phyloP scores from a whole-genome alignment of 441 rosid genomes.

The Bocquillonia castaneifolia region DNA sequence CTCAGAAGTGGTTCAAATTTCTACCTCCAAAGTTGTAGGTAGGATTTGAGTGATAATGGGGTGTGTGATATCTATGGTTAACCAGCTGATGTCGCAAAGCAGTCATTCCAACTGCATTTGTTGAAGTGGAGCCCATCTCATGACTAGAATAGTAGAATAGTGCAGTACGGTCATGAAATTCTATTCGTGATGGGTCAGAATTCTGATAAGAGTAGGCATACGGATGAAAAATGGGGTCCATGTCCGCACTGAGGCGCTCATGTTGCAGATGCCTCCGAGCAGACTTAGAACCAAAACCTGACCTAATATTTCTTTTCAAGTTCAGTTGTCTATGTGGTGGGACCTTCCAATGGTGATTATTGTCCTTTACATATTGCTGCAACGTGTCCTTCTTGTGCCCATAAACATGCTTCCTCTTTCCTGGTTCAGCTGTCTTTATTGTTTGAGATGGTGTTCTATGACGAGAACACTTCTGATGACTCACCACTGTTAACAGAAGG shows the following conservation, averaged over 20 bases:
- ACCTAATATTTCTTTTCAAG: constrained; percentile 25
- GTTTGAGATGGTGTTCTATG: constrained; percentile 24
- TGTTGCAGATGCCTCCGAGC: constrained; percentile 12
- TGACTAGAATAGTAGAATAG: constrained; percentile 18
- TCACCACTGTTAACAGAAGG: constrained; percentile 33
- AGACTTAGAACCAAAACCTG: constrained; percentile 14
- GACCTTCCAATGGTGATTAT: constrained; percentile 25
- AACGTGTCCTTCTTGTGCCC: constrained; percentile 19
- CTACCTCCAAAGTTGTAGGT: constrained; percentile 24
- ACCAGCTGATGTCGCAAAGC: constrained; percentile 24
- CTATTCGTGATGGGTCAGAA: constrained; percentile 20
- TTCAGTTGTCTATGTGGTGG: constrained; percentile 25
- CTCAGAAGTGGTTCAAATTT: constrained; percentile 23
- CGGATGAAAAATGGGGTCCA: constrained; percentile 25
- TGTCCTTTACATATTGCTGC: constrained; percentile 16
- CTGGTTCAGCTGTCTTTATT: constrained; percentile 27
- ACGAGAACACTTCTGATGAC: constrained; percentile 32
- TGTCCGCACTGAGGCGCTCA: constrained; percentile 12
- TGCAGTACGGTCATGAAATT: constrained; percentile 23
- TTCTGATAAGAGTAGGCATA: constrained; percentile 22
- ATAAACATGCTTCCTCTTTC: constrained; percentile 22
- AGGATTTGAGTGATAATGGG: constrained; percentile 17
- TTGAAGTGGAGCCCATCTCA: constrained; percentile 31
- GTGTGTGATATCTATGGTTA: constrained; percentile 22
- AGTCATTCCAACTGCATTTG: constrained; percentile 20